These are phyloP conservation scores for Rhizopus delemar DNA, from an alignment of 371 early-diverging fungal genomes.

Conservation along the genomic window DNA sequence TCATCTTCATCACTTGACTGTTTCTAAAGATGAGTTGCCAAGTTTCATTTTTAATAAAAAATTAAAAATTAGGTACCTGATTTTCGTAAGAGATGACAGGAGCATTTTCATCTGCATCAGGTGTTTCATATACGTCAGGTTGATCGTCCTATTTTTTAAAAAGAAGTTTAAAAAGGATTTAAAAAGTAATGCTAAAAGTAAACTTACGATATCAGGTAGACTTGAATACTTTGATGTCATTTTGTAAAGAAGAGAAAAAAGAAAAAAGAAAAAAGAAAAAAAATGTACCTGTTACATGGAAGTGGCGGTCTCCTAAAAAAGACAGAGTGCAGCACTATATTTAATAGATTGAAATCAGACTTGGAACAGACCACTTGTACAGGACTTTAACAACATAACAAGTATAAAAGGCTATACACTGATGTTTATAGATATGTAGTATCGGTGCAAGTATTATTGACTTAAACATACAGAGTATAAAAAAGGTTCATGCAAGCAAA, in stretches of 20 bases:
- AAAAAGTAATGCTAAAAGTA: not conserved
- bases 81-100: constrained; percentile 56
- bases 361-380: too few species aligned
- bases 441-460: too few species aligned
- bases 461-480: too few species aligned
- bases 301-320: not conserved
- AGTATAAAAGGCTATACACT: too few species aligned
- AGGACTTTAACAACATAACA: too few species aligned
- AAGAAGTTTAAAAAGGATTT: not conserved
- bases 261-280: not conserved
- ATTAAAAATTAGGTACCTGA: constrained; percentile 41
- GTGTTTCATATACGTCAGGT: constrained; percentile 86
- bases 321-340: too few species aligned
- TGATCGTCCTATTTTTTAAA: constrained; percentile 61
- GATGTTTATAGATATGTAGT: too few species aligned
- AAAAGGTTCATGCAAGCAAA: too few species aligned
- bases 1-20: constrained; percentile 63
- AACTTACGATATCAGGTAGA: constrained; percentile 68
- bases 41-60: not conserved
- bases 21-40: not conserved
- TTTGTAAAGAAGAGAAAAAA: constrained; percentile 4
- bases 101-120: constrained; percentile 58
- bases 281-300: not conserved
- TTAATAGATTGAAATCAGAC: too few species aligned
- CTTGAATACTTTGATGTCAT: constrained; percentile 70